Base-by-base conservation (phyloP, 805 yeast genomes). In the Yarrowia sp. region DNA sequence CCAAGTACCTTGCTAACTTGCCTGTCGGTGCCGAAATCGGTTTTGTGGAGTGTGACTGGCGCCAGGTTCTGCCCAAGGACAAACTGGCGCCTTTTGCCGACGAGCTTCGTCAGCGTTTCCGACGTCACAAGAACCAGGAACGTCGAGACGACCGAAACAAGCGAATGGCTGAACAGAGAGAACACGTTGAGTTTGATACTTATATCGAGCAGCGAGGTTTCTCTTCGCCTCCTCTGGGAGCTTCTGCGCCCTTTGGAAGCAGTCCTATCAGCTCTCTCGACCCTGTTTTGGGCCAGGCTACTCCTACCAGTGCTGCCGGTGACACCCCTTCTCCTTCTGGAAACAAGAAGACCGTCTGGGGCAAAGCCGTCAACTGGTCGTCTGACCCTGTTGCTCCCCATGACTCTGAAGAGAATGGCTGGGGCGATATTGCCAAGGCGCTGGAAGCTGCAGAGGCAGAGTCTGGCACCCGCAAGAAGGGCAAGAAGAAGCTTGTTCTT, bases 21-120 rank as follows among this genome's bases (percentile, higher is more conserved):
- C 98, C 99, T 0, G 73, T 84, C 33, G 98, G 98, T 1, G 88
- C 97, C 0, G 89, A 88, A 62, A 74, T 93, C 47, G 96, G 92
- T 10, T 86, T 90, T 68, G 73, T 95, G 64, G 98, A 95, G 70
- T 83, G 97, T 61, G 87, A 90, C 72, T 93, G 98, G 98, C 74
- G 71, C 72, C 69, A 78, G 78, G 73, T 70, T 57, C 66, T 71
- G 43, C 73, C 68, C 47, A 72, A 71, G 68, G 72, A 66, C 63
- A 72, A 71, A 0, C 65, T 74, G 33, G 42, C 53, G 3, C 67
- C 65, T 42, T 76, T 73, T 63, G 44, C 66, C 15, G 64, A 68
- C 32, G 74, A 73, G 44, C 67, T 75, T 14, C 51, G 61, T 3
- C 69, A 67, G 33, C 68, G 76, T 8, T 64, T 73, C 14, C 53